phyloP scores from a whole-genome alignment of 2,329 filamentous ascomycete genomes.

The Penicillium sp. region DNA sequence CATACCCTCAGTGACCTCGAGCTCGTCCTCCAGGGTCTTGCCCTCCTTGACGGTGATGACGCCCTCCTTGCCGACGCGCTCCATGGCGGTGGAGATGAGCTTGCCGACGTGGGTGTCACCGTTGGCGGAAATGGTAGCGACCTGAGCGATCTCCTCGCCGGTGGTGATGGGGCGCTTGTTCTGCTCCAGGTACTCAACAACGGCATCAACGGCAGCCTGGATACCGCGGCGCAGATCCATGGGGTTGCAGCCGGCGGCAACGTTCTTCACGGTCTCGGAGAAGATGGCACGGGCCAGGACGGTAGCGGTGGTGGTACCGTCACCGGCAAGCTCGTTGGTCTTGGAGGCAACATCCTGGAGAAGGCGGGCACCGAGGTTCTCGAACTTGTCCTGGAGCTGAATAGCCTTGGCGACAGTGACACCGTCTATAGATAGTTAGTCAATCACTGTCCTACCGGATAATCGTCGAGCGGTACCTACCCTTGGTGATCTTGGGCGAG shows the following conservation, averaged over 20 bases:
- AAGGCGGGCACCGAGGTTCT: conserved; percentile 95
- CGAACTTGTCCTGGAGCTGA: conserved; percentile 95
- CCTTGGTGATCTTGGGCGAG: conserved; percentile 99
- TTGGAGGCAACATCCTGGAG: conserved; percentile 98
- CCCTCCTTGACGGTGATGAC: conserved; percentile 99
- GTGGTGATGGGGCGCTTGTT: conserved; percentile 99
- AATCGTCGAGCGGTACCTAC: conserved; percentile 50
- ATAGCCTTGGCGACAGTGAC: conserved; percentile 87
- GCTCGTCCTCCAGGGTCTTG: conserved; percentile 95
- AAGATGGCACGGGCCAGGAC: conserved; percentile 97
- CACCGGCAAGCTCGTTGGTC: conserved; percentile 98
- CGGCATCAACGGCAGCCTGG: conserved; percentile 90
- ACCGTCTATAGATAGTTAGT: conserved; percentile 57
- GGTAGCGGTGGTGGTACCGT: conserved; percentile 96
- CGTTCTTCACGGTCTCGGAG: conserved; percentile 99
- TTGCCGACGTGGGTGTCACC: conserved; percentile 92
- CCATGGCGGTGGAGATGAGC: conserved; percentile 97
- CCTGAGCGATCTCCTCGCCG: conserved; percentile 93
- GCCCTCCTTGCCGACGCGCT: conserved; percentile 99
- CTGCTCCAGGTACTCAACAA: conserved; percentile 87
- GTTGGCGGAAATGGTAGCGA: conserved; percentile 97
- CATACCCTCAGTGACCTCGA: conserved; percentile 99
- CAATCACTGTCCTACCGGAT: conserved; percentile 8
- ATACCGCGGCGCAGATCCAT: conserved; percentile 98
- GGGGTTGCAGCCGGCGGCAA: conserved; percentile 97